Base-by-base conservation (phyloP, 2,329 filamentous ascomycete species). In the Pseudodiploospora longispora region DNA sequence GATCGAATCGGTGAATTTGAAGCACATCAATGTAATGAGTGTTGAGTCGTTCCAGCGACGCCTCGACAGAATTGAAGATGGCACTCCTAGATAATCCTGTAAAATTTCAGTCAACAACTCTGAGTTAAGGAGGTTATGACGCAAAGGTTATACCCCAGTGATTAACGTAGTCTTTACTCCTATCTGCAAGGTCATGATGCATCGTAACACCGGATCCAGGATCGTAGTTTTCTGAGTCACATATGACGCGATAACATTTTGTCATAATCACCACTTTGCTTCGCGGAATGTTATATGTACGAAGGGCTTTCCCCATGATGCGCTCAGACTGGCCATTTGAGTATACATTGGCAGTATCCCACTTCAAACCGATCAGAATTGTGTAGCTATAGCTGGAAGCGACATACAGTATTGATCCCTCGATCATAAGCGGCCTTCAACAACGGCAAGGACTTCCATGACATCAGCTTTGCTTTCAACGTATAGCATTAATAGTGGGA, bases 1-100 rank as follows among this genome's bases (percentile, higher is more conserved):
- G 59, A 49, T 81, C 76, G 41, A 74, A 66, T 6, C 76, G 67
- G 53, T 82, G 77, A 40, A 80, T 74, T 34, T 55, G 52, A 3
- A 81, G 62, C 3, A 80, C 67, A 56, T 80, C 75, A 42, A 80
- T 74, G 57, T 80, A 80, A 28, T 57, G 55, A 2, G 71, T 76
- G 29, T 69, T 70, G 10, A 82, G 62, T 9, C 78, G 63, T 43
- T 66, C 57, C 8, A 80, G 66, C 41, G 74, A 79, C 29, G 68
- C 73, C 35, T 84, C 71, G 6, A 85, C 81, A 0, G 78, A 74
- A 49, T 80, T 74, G 55, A 85, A 78, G 54, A 85, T 83, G 46
- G 78, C 74, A 51, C 75, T 74, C 30, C 82, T 67, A 9, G 74
- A 78, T 19, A 84, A 64, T 3, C 54, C 54, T 52, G 10, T 3